phyloP scores from a whole-genome alignment of 495 filamentous ascomycete genomes.

The Lasiosphaeria hispida region DNA sequence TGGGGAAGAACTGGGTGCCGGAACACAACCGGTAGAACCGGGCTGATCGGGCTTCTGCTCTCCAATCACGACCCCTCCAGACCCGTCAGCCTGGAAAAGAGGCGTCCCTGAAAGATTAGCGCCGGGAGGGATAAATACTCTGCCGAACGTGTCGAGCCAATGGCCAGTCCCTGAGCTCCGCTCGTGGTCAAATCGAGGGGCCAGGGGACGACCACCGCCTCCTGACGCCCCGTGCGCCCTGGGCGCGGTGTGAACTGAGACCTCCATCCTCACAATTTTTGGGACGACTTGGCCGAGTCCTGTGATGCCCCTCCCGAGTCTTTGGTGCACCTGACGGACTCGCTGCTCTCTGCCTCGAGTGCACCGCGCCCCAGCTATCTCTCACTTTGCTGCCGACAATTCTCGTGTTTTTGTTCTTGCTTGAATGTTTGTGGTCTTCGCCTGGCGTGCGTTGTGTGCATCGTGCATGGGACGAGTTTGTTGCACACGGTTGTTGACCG shows the following conservation, averaged over 20 bases:
- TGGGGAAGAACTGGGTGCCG: background rate
- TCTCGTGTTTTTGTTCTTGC: background rate
- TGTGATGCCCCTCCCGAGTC: constrained; percentile 20
- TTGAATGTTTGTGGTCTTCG: background rate
- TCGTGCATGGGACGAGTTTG: constrained; percentile 10
- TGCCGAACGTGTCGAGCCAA: constrained; percentile 9
- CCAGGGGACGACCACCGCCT: constrained; percentile 16
- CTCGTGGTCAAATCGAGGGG: constrained; percentile 8
- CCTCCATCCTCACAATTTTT: constrained; percentile 14
- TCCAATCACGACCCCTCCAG: constrained; percentile 5
- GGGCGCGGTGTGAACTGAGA: constrained; percentile 17
- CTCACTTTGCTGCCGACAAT: background rate
- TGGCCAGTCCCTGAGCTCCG: background rate
- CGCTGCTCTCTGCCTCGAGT: background rate
- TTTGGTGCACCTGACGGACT: constrained; percentile 7
- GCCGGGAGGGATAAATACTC: constrained; percentile 22
- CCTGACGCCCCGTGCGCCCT: constrained; percentile 15
- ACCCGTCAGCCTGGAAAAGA: constrained; percentile 23
- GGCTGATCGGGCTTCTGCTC: background rate
- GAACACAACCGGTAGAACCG: background rate
- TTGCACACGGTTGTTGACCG: background rate
- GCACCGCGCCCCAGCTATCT: background rate
- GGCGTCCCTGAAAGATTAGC: constrained; percentile 7
- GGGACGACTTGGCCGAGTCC: constrained; percentile 10
- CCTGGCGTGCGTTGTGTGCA: too few relatives aligned